Conservation (phyloP, 805 yeast genomes). For the Middelhovenomyces tepae region DNA sequence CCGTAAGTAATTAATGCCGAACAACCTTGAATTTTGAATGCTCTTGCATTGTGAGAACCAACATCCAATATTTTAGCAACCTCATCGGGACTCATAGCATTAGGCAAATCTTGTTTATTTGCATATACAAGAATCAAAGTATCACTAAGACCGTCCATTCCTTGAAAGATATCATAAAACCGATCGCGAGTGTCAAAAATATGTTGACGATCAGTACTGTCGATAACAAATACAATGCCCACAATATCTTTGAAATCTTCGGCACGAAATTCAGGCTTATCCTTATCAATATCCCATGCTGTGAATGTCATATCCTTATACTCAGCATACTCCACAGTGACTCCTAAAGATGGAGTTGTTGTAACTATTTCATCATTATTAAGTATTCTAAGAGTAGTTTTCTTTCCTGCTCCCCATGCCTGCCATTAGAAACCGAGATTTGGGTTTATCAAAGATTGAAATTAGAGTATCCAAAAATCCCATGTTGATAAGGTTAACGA, state of each 20-base stretch:
- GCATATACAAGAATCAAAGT: conserved; percentile 89
- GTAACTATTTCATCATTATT: conserved; percentile 90
- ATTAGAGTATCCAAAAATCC: too few relatives aligned
- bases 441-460: too few relatives aligned
- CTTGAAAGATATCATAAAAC: conserved; percentile 91
- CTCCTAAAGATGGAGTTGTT: conserved; percentile 89
- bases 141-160: conserved; percentile 92
- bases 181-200: conserved; percentile 93
- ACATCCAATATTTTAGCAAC: conserved; percentile 90
- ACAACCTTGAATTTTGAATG: conserved; percentile 96
- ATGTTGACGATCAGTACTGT: conserved; percentile 94
- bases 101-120: conserved; percentile 94
- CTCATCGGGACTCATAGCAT: conserved; percentile 96
- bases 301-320: conserved; percentile 90
- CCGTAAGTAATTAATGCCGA: conserved; percentile 98
- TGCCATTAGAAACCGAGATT: too few relatives aligned
- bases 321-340: conserved; percentile 91
- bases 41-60: conserved; percentile 92
- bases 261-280: conserved; percentile 96
- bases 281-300: conserved; percentile 95
- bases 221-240: conserved; percentile 93
- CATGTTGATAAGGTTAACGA: too few relatives aligned
- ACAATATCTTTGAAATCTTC: conserved; percentile 95
- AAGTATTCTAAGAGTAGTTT: conserved; percentile 84
- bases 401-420: conserved; percentile 98